Evolutionary conservation across 2,329 filamentous ascomycete species (phyloP).

Genomic region (Parastagonospora avenae): DNA sequence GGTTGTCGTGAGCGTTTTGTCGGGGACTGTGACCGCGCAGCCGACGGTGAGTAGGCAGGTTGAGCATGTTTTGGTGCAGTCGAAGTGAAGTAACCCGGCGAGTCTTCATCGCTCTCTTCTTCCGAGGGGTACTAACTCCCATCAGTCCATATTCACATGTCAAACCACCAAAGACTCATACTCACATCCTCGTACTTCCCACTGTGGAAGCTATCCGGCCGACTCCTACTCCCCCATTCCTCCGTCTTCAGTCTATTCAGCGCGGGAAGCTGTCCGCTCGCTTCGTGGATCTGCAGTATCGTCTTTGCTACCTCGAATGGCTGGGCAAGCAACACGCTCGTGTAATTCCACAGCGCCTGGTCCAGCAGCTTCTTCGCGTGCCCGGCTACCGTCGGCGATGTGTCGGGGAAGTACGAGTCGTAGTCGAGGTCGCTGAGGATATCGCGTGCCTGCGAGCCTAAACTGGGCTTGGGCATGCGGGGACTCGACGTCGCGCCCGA

Average conservation of each 20-base stretch:
- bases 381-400: slow-evolving; percentile 71
- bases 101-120: slow-evolving; percentile 74
- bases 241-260: slow-evolving; percentile 21
- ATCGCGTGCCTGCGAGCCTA: slow-evolving; percentile 73
- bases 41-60: slow-evolving; percentile 32
- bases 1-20: slow-evolving; percentile 41
- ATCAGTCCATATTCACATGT: slow-evolving; percentile 25
- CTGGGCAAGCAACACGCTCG: slow-evolving; percentile 84
- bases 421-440: slow-evolving; percentile 92
- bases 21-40: slow-evolving; percentile 46
- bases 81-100: slow-evolving; percentile 81
- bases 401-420: slow-evolving; percentile 80
- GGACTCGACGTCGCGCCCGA: slow-evolving; percentile 28
- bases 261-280: slow-evolving; percentile 41
- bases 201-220: slow-evolving; percentile 40
- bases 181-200: slow-evolving; percentile 43
- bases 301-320: slow-evolving; percentile 98
- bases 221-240: slow-evolving; percentile 25
- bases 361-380: slow-evolving; percentile 79
- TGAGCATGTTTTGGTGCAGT: slow-evolving; percentile 59
- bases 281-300: slow-evolving; percentile 76
- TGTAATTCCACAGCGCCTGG: slow-evolving; percentile 89
- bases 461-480: slow-evolving; percentile 53
- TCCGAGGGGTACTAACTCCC: slow-evolving; percentile 58
- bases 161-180: neutral